Percentiles rank a stretch among this genome's conserved stretches.
Evolutionary conservation across 331 rosid species (phyloP).

Genomic region (Pyracantha coccinea): DNA sequence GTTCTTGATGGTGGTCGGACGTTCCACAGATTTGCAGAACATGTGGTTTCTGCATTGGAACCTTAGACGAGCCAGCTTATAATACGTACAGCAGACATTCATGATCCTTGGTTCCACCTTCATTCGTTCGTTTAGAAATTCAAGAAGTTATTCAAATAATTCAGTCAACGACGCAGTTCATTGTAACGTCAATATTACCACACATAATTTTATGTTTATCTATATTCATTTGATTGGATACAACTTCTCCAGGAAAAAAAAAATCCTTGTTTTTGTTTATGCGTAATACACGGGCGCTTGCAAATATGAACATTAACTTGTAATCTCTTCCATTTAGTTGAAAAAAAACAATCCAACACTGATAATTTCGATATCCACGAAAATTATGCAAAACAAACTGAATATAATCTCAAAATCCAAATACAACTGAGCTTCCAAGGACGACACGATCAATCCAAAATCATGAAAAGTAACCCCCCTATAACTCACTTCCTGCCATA

Average conservation of each 20-base stretch:
- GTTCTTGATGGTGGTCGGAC: not conserved
- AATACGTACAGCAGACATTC: not conserved
- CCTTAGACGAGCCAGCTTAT: not conserved
- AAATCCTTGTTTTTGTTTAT: not conserved
- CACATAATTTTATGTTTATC: not conserved
- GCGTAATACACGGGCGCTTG: not conserved
- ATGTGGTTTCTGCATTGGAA: not conserved
- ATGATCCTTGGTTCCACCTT: not conserved
- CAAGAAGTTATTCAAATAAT: not conserved
- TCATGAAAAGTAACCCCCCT: not conserved
- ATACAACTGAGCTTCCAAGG: not conserved
- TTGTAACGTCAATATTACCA: no score
- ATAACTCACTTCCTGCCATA: conserved; percentile 45
- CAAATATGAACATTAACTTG: not conserved
- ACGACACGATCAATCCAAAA: not conserved
- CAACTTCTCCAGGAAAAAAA: not conserved
- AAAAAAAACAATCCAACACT: not conserved
- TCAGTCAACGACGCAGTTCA: not conserved
- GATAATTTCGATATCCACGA: not conserved
- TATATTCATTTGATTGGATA: not conserved
- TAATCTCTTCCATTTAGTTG: not conserved
- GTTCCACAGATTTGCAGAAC: not conserved
- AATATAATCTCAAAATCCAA: not conserved
- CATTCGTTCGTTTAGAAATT: not conserved
- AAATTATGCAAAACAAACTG: not conserved